Evolutionary conservation across 2,329 filamentous ascomycete species (phyloP), one percentile per base, ranked within the genome.

Genomic region (Curvularia hawaiiensis): DNA sequence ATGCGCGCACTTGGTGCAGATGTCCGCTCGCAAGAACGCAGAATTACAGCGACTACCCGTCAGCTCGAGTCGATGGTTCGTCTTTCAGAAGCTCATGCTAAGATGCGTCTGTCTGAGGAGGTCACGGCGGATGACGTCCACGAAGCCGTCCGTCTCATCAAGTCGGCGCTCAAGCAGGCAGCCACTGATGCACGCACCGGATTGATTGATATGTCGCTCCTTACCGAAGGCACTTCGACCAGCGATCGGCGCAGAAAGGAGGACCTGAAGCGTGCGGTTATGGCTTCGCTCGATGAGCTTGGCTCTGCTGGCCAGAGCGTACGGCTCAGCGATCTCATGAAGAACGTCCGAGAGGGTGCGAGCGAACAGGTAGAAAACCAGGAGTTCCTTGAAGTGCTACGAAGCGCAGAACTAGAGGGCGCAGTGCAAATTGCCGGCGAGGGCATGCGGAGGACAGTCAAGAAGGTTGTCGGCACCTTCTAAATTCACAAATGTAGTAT

Each of bases 21-120:
- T 58, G 78, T 83, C 22, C 91, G 94, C 48, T 85, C 92, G 2
- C 86, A 91, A 3, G 96, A 99, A 78, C 94, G 96, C 77, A 91
- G 95, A 65, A 99, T 99, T 79, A 99, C 95, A 0, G 95, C 95
- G 40, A 99, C 95, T 3, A 99, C 96, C 0, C 87, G 95, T 73
- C 95, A 99, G 78, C 84, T 99, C 6, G 96, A 99, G 79, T 95
- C 90, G 45, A 99, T 99, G 96, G 98, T 99, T 73, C 94, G 95
- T 60, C 89, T 99, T 3, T 82, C 93, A 1, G 95, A 99, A 80
- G 95, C 93, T 0, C 96, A 99, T 77, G 96, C 95, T 49, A 97
- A 97, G 78, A 99, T 99, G 96, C 90, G 95, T 4, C 85, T 99
- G 5, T 86, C 90, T 0, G 75, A 82, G 3, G 85, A 83, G 14